Base-by-base conservation (phyloP, 495 filamentous ascomycete species). In the Trichoderma parareesei region DNA sequence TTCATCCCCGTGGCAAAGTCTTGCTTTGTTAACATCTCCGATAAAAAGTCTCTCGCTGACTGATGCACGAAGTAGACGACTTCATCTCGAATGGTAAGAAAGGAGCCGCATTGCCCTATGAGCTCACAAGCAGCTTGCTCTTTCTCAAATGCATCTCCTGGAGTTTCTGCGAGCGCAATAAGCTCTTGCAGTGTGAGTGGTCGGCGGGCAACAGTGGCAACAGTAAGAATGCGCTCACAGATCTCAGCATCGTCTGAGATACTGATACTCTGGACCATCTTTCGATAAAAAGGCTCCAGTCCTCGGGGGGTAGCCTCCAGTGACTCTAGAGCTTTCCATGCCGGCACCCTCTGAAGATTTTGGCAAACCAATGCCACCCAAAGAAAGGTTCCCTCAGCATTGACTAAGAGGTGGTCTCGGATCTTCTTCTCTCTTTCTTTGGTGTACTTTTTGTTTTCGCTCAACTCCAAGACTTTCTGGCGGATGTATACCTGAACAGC, bases 11-110 rank as follows among this genome's bases (percentile, higher is more conserved):
- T 37, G 41, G 68, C 66, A 60, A 70, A 72, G n/a, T 73, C 63
- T 27, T 61, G 55, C 53, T 60, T 33, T 2, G 13, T 2, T 13
- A 38, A 57, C 9, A 38, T 35, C 35, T 49, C 38, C 4, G 57
- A 16, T 1, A 81, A 64, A 66, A 70, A 79, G 53, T 81, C 77
- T 42, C 75, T 76, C 8, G 70, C 78, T 11, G 79, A 81, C 67
- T 79, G 76, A 67, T 81, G 75, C 14, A 81, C 68, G 20, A 79
- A 69, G 43, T 65, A 68, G 40, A 81, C 68, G 2, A 38, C 67
- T 10, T 67, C 27, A 11, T 74, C 65, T 10, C 70, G 70, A 14
- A 76, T 20, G 0, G 66, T 70, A 1, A 76, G 67, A 64, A 76
- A 74, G 27, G 75, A 76, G 38, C 70, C 75, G 46, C 74, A 77